Evolutionary conservation across 2,329 filamentous ascomycete genomes (phyloP), one percentile per base, ranked within the genome.

Genomic region (Arthrobotrys sphaeroides): DNA sequence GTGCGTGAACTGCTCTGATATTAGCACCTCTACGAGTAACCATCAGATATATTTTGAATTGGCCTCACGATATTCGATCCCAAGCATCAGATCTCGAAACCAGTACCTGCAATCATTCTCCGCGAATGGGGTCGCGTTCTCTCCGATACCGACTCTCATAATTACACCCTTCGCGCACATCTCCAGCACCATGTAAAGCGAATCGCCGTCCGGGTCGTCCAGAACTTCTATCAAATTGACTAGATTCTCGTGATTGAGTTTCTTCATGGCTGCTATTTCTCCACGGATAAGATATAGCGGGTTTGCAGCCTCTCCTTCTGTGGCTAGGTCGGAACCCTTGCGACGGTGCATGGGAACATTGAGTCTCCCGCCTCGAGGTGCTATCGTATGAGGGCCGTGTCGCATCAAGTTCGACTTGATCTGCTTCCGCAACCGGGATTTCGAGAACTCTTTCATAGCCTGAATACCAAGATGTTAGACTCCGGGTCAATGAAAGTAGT

Each of bases 251-350:
- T 99, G 95, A 81, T 97, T 90, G 51, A 98, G 87, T 84, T 98
- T 98, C 85, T 98, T 99, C 94, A 99, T 98, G 81, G 98, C 96
- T 72, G 95, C 95, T 80, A 98, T 95, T 83, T 99, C 95, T 82
- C 97, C 92, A 76, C 93, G 91, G 82, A 99, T 98, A 73, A 98
- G 85, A 80, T 91, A 91, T 10, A 98, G 85, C 0, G 94, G 88
- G 78, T 90, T 90, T 81, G 91, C 90, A 45, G 87, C 86, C 49
- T 85, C 84, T 75, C 87, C 84, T 70, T 85, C 83, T 20, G 83
- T 82, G 22, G 84, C 83, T 55, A 85, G 83, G 45, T 88, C 85
- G 5, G 83, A 83, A 5, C 85, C 85, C 7, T 87, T 86, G 79
- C 87, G 86, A 36, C 88, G 85, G 82, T 90, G 88, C 60, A 90